These are phyloP conservation scores for Pulveroboletus ridleyi DNA, from an alignment of 1,284 basidiomycete species.

Conservation along the genomic window DNA sequence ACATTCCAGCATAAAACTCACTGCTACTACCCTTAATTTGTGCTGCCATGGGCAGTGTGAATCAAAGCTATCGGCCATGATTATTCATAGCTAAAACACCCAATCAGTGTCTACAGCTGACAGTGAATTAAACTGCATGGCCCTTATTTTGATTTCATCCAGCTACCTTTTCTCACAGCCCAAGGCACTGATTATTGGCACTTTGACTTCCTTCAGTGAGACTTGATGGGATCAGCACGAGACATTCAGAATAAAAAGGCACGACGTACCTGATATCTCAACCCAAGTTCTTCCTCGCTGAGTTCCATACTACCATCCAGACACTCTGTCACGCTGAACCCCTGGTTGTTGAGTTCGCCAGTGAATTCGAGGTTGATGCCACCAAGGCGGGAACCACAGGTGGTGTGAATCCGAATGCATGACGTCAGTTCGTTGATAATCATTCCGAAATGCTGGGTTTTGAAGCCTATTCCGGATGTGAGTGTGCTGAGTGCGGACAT, in stretches of 20 bases:
- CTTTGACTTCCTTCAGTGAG: too few species aligned
- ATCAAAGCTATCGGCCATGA: too few species aligned
- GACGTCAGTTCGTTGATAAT: constrained; percentile 90
- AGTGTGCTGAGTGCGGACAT: constrained; percentile 63
- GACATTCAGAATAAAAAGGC: background rate
- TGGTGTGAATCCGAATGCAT: constrained; percentile 82
- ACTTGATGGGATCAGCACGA: too few species aligned
- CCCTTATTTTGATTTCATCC: too few species aligned
- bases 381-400: constrained; percentile 77
- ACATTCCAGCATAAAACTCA: too few species aligned
- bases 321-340: constrained; percentile 91
- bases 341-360: constrained; percentile 92
- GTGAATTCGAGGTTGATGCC: constrained; percentile 98
- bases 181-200: too few species aligned
- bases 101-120: too few species aligned
- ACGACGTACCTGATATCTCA: constrained; percentile 72
- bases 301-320: constrained; percentile 86
- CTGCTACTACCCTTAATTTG: too few species aligned
- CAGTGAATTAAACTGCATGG: too few species aligned
- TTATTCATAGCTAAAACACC: too few species aligned
- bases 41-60: too few species aligned
- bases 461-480: constrained; percentile 78
- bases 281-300: constrained; percentile 71
- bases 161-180: too few species aligned
- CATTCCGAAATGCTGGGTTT: constrained; percentile 92